Evolutionary conservation across 2,329 filamentous ascomycete genomes (phyloP).

Genomic region (Emergomyces africanus): DNA sequence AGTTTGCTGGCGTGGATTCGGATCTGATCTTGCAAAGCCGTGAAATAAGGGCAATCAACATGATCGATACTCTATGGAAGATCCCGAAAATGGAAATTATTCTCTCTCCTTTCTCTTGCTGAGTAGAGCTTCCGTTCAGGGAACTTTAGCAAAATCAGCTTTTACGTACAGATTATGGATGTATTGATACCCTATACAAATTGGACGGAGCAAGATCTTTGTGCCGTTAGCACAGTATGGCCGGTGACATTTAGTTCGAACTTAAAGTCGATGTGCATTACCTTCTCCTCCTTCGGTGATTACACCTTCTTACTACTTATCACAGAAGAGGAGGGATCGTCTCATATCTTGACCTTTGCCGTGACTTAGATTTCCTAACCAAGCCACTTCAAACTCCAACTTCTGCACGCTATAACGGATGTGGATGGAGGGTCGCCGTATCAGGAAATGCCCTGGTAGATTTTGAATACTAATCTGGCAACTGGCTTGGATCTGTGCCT

Average conservation of each 20-base stretch:
- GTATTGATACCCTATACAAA: background rate
- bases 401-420: background rate
- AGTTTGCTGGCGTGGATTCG: background rate
- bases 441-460: background rate
- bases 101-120: background rate
- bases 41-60: background rate
- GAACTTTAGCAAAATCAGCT: background rate
- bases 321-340: background rate
- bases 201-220: background rate
- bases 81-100: background rate
- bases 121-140: background rate
- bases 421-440: background rate
- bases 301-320: background rate
- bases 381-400: background rate
- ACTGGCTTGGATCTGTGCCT: background rate
- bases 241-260: background rate
- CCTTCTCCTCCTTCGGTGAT: background rate
- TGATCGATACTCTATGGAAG: background rate
- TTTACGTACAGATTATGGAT: background rate
- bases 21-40: background rate
- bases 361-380: background rate
- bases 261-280: background rate
- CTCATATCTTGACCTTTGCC: background rate
- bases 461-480: background rate
- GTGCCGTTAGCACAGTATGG: background rate